Evolutionary conservation across 2,329 filamentous ascomycete species (phyloP), one percentile per base, ranked within the genome.

Genomic region (Hypoxylon sp.): DNA sequence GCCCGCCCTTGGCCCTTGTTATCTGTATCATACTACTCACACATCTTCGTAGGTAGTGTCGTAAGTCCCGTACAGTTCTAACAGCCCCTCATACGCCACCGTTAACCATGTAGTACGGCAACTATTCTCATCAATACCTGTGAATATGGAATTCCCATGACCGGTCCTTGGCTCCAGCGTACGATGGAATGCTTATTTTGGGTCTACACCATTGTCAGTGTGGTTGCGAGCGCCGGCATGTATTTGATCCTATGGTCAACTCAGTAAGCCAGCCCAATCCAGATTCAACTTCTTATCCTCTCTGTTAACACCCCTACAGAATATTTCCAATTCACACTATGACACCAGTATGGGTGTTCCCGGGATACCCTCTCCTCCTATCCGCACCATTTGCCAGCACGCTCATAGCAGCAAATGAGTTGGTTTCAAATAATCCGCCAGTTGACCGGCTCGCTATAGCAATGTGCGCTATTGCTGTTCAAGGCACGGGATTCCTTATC

Each of bases 331-430:
- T 96, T 51, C 90, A 92, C 34, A 89, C 89, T 57, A 96, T 97
- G 93, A 96, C 93, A 0, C 93, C 93, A 0, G 89, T 93, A 17
- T 96, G 93, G 93, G 93, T 95, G 60, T 96, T 96, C 71, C 93
- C 93, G 0, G 92, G 91, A 0, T 97, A 97, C 70, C 92, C 93
- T 0, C 84, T 96, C 21, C 85, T 97, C 2, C 87, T 96, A 7
- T 88, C 91, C 21, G 93, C 91, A 0, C 91, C 93, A 0, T 89
- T 94, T 72, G 93, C 91, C 14, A 86, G 86, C 17, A 88, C 83
- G 52, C 80, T 88, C 30, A 84, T 88, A 65, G 74, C 78, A 48
- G 80, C 82, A 6, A 80, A 82, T 7, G 70, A 74, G 6, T 65
- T 69, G 17, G 72, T 74, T 2, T 69, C 72, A 5, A 73, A 70